phyloP scores from a whole-genome alignment of 257 asterid species.

The Solanum clarkiae region DNA sequence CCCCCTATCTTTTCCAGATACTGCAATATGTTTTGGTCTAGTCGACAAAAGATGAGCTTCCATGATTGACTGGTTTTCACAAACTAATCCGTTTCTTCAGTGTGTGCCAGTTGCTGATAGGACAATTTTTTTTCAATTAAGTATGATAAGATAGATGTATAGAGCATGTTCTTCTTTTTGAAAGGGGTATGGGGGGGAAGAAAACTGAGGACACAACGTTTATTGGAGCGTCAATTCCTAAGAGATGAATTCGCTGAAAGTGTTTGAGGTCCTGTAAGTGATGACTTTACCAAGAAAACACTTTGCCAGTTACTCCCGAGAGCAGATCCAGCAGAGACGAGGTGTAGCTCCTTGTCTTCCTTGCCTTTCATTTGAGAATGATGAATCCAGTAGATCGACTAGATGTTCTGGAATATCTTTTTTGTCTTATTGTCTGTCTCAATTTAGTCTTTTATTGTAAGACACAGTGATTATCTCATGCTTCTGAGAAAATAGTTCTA shows the following conservation, averaged over 20 bases:
- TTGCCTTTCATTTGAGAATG: neutral
- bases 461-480: neutral
- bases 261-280: neutral
- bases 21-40: neutral
- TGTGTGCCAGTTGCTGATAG: neutral
- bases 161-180: neutral
- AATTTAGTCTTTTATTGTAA: neutral
- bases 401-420: neutral
- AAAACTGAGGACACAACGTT: neutral
- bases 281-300: neutral
- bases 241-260: neutral
- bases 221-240: neutral
- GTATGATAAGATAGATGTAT: neutral
- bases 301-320: neutral
- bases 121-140: neutral
- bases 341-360: neutral
- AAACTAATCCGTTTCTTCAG: neutral
- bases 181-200: neutral
- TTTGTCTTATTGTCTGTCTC: neutral
- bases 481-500: neutral
- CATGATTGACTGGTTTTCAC: neutral
- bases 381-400: neutral
- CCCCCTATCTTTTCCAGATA: neutral
- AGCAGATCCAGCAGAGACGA: neutral
- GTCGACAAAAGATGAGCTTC: neutral